Evolutionary conservation across 202 grass and related monocot species (phyloP).

Genomic region (Miscanthus sacchariflorus): DNA sequence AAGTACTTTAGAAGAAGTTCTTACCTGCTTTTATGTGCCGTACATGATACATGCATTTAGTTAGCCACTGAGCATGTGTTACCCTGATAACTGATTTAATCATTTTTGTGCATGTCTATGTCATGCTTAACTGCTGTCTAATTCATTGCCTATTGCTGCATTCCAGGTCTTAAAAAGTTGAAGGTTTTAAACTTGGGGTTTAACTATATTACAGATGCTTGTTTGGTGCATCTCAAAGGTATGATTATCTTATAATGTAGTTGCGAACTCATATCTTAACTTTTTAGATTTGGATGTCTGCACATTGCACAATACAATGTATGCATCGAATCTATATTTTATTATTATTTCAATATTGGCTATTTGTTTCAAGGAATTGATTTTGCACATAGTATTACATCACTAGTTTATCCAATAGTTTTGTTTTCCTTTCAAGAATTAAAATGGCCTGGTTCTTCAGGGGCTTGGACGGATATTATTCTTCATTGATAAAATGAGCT

Average conservation of each 20-base stretch:
- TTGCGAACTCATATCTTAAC: not conserved
- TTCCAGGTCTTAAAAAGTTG: conserved; percentile 59
- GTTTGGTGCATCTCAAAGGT: conserved; percentile 93
- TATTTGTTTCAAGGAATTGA: not conserved
- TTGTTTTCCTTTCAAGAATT: conserved; percentile 8
- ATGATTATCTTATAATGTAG: conserved; percentile 19
- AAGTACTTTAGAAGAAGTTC: not conserved
- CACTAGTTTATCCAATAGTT: not conserved
- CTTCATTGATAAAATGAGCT: conserved; percentile 11
- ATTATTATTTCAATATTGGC: not conserved
- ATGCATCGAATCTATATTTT: not conserved
- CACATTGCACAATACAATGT: not conserved
- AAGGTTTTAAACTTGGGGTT: conserved; percentile 77
- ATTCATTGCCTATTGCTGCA: conserved; percentile 26
- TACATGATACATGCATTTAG: conserved; percentile 2
- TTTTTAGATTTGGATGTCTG: conserved; percentile 21
- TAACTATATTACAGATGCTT: conserved; percentile 86
- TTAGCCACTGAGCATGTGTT: conserved; percentile 15
- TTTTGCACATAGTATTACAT: conserved; percentile 17
- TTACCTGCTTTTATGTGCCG: not conserved
- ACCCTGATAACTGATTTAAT: conserved; percentile 5
- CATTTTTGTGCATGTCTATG: not conserved
- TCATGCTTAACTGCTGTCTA: not conserved
- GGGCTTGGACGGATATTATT: not conserved
- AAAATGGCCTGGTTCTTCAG: not conserved